Base-by-base conservation (phyloP, 495 filamentous ascomycete genomes). In the Viridothelium virens region DNA sequence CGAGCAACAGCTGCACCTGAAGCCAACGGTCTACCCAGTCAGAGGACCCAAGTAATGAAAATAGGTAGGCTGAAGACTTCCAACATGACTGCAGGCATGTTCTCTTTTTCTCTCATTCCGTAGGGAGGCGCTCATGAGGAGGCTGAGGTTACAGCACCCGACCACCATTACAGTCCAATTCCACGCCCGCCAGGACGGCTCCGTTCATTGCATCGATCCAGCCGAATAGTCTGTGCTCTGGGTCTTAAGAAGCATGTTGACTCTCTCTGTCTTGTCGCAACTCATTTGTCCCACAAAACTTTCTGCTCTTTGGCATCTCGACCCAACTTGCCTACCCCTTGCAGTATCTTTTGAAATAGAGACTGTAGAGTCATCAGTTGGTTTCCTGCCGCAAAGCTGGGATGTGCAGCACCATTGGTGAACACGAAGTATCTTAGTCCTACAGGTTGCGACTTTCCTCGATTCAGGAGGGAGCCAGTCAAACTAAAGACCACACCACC, bases 141-240 rank as follows among this genome's bases (percentile, higher is more conserved):
- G 53, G 53, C 53, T 59, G 53, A 59, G 25, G 53, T 59, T 59
- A 59, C 53, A 59, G 31, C 14, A 4, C 25, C 53, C 11, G 53
- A 34, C 53, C 53, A 59, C 53, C 31, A 36, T 59, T 59, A 18
- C 18, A 59, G 53, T 59, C 31, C 36, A 59, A 59, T 59, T 59
- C 53, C 53, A n/a, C 53, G 53, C 53, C 18, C 53, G 53, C 53
- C 53, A 36, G n/a, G 7, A 36, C 31, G 53, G 53, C 5, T 59
- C 53, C 7, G 25, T 33, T 14, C 31, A 36, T 59, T 14, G 31
- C 25, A 31, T 59, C 31, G 14, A 59, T 59, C 53, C 53, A 33
- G 53, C 53, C 53, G 36, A 14, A 59, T 3, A 34, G 18, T 59
- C 14, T 59, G 53, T 59, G 53, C 25, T 36, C 53, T 59, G n/a